Percentiles rank a stretch among this genome's conserved stretches.
Conservation (phyloP, 2,329 filamentous ascomycete genomes). For the Penicillium frequentans region DNA sequence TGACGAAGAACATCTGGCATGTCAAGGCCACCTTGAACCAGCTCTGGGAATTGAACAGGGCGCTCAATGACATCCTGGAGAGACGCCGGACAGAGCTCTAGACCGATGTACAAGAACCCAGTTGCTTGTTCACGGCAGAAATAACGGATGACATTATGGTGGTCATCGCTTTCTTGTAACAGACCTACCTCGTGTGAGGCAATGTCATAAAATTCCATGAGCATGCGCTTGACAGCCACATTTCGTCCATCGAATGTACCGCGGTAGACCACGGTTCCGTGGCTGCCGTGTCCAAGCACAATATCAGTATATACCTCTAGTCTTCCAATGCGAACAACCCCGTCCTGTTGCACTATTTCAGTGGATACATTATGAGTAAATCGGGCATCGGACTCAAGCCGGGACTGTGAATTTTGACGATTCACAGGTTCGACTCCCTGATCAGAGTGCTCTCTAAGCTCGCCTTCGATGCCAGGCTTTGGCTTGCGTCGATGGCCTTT, state of each 20-base stretch:
- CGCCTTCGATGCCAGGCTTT: conserved; percentile 55
- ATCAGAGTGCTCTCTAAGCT: conserved; percentile 59
- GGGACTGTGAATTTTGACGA: conserved; percentile 39
- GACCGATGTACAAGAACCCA: conserved; percentile 91
- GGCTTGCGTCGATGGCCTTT: conserved; percentile 59
- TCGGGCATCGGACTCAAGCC: conserved; percentile 63
- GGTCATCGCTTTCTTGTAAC: conserved; percentile 89
- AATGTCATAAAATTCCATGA: conserved; percentile 93
- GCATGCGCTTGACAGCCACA: conserved; percentile 94
- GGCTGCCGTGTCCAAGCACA: conserved; percentile 75
- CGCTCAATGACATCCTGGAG: conserved; percentile 87
- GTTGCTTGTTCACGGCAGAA: conserved; percentile 87
- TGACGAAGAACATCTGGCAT: conserved; percentile 80
- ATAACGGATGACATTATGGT: conserved; percentile 95
- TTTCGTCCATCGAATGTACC: conserved; percentile 92
- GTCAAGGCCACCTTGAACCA: conserved; percentile 68
- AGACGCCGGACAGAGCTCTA: conserved; percentile 92
- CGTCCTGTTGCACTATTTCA: conserved; percentile 60
- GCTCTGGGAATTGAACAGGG: conserved; percentile 63
- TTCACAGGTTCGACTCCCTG: conserved; percentile 60
- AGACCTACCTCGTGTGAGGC: conserved; percentile 91
- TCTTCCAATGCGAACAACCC: conserved; percentile 61
- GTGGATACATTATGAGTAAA: conserved; percentile 55
- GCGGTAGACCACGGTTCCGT: conserved; percentile 93
- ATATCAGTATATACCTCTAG: conserved; percentile 60